A percentile compares a stretch with the other conserved stretches of the same genome.
These are phyloP conservation scores for Hysterangium stoloniferum DNA, from an alignment of 768 basidiomycete species.

Conservation along the genomic window DNA sequence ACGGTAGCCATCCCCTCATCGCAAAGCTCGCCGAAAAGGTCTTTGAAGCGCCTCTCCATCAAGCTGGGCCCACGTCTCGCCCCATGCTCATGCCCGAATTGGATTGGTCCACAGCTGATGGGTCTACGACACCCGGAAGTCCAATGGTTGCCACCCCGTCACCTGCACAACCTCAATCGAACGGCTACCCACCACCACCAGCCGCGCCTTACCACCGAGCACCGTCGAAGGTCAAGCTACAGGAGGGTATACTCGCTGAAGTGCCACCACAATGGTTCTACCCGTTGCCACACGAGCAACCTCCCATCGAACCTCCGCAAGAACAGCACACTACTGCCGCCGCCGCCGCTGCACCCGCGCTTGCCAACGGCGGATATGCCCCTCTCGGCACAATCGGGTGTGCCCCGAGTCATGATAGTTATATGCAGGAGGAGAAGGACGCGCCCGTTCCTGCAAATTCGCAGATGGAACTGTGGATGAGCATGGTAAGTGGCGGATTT, in stretches of 20 bases:
- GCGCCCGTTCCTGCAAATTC: constrained; percentile 20
- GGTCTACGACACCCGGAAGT: constrained; percentile 5
- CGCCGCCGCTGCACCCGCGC: background rate
- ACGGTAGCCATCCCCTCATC: constrained; percentile 78
- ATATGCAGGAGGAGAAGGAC: constrained; percentile 63
- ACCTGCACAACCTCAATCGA: constrained; percentile 7
- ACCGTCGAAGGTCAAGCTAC: constrained; percentile 1
- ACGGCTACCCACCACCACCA: constrained; percentile 4
- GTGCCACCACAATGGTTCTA: constrained; percentile 67
- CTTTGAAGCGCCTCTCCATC: constrained; percentile 63
- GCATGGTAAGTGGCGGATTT: constrained; percentile 31
- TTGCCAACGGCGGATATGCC: constrained; percentile 32
- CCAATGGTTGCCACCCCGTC: constrained; percentile 7
- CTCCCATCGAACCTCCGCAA: constrained; percentile 11
- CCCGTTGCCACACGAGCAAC: constrained; percentile 64
- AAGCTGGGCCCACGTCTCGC: constrained; percentile 38
- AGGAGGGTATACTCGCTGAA: constrained; percentile 42
- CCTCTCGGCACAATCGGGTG: constrained; percentile 48
- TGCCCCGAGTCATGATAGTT: constrained; percentile 52
- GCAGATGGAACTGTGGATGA: constrained; percentile 34
- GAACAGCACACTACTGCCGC: too few relatives aligned
- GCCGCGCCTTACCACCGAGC: background rate
- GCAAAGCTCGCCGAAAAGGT: constrained; percentile 76
- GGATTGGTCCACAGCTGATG: constrained; percentile 30
- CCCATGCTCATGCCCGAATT: constrained; percentile 44